Evolutionary conservation across 2,329 filamentous ascomycete species (phyloP), one percentile per base, ranked within the genome.

Genomic region (Aspergillus arachidicola): DNA sequence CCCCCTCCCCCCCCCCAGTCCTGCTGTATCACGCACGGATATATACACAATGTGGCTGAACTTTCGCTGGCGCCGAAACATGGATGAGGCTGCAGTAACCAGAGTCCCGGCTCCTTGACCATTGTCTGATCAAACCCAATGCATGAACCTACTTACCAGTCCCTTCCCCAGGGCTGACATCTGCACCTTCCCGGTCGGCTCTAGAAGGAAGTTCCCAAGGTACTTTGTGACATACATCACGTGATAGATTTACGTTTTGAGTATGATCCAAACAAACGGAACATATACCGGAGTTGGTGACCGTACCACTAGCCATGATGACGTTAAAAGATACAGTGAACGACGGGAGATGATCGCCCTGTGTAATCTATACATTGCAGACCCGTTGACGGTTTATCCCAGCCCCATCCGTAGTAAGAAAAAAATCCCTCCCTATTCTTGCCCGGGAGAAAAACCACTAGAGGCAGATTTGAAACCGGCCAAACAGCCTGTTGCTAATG

Each of bases 361-460:
- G n/a, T 38, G 51, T 55, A 55, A 55, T 55, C n/a, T 38, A 12
- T 16, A 55, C 23, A 23, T 36, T 36, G 51, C n/a, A 41, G 38
- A 6, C 38, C 50, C 19, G 32, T 54, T 4, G 21, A 60, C n/a
- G 50, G 36, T 26, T 26, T 34, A 9, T 23, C 28, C 32, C 30
- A 54, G 28, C 16, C 30, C 34, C 32, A 21, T 34, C n/a, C 51
- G 36, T 19, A 19, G 30, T 36, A 36, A 16, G 9, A 38, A n/a
- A 28, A 26, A 28, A 59, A 16, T 51, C 46, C 26, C 45, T 28
- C 50, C 55, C 45, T 53, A 38, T 58, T 55, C 51, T 55, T 36
- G 51, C n/a, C n/a, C 32, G 21, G 51, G 11, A 34, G 26, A 55
- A 53, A 55, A 21, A 41, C 10, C 32, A 38, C 34, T 55, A 55